Evolutionary conservation across 108 stramenopile genomes (phyloP), one percentile per base, ranked within the genome.

Genomic region (Cyclotella baltica): DNA sequence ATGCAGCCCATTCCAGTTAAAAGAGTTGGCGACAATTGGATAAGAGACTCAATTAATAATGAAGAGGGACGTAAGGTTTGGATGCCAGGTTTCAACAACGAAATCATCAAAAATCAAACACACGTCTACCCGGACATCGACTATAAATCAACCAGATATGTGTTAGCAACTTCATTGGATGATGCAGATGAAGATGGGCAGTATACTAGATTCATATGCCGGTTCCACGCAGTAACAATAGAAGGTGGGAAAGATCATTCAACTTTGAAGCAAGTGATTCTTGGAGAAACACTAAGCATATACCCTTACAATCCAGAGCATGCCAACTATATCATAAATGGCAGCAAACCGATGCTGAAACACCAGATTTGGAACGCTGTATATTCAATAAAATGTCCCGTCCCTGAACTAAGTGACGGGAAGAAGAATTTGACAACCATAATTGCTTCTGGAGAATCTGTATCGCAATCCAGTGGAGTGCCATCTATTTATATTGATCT

Each of bases 401-500:
- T 83, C 11, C 83, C 83, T 0, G 43, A 72, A 19, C 8, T 23
- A 6, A 73, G 50, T 1, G 57, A 64, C 38, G 35, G 27, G 4
- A 10, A 19, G 2, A 18, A 25, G 6, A 62, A 28, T n/a, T 22
- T 83, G 3, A 29, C 16, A 15, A 47, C 23, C 5, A 46, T 74
- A 19, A 46, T 72, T 25, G 77, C 76, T 31, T 80, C 83, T 9
- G 74, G 81, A 33, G 33, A 62, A 65, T 63, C 76, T n/a, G 72
- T 82, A 0, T 55, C 40, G 6, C 59, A 62, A 62, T 27, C 61
- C 16, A 62, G 50, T 31, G 58, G 70, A 20, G 37, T 74, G 19
- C 85, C 85, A 0, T 65, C 77, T 3, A n/a, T 88, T 2, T 89
- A 84, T 25, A 3, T 89, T 33, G 88, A 89, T 55, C 63, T 92